Conservation (phyloP, 2,329 filamentous ascomycete species). For the Pyrenophora graminea region DNA sequence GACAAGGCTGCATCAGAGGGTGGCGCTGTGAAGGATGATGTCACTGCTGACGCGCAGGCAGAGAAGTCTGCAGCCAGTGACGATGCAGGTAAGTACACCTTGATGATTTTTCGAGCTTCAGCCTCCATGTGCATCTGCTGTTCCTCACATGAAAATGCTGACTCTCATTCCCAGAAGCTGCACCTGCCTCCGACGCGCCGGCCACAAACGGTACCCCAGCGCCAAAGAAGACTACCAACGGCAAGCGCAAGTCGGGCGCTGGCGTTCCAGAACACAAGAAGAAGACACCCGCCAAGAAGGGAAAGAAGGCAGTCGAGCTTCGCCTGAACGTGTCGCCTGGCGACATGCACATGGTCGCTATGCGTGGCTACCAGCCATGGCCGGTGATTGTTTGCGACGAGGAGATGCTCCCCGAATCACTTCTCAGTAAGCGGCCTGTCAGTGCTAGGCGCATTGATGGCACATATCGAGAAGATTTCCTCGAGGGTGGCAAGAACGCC, state of each 20-base stretch:
- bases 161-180: conserved; percentile 34
- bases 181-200: conserved; percentile 43
- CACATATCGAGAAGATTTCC: conserved; percentile 83
- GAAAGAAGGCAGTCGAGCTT: conserved; percentile 73
- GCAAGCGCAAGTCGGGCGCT: conserved; percentile 72
- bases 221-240: conserved; percentile 36
- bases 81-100: conserved; percentile 31
- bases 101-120: neutral
- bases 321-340: conserved; percentile 81
- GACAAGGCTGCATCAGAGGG: conserved; percentile 26
- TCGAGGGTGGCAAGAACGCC: conserved; percentile 83
- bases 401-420: conserved; percentile 81
- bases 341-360: conserved; percentile 87
- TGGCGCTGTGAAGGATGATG: conserved; percentile 24
- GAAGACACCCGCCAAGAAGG: conserved; percentile 74
- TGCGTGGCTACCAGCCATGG: conserved; percentile 95
- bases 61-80: conserved; percentile 25
- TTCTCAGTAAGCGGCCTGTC: conserved; percentile 79
- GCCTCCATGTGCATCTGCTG: neutral
- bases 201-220: conserved; percentile 57
- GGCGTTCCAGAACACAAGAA: conserved; percentile 71
- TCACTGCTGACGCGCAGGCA: conserved; percentile 32
- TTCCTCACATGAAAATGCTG: conserved; percentile 12
- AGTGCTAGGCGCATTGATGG: conserved; percentile 82
- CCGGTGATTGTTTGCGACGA: conserved; percentile 93